Base-by-base conservation (phyloP, 2,329 filamentous ascomycete species). In the Pseudogymnoascus destructans region DNA sequence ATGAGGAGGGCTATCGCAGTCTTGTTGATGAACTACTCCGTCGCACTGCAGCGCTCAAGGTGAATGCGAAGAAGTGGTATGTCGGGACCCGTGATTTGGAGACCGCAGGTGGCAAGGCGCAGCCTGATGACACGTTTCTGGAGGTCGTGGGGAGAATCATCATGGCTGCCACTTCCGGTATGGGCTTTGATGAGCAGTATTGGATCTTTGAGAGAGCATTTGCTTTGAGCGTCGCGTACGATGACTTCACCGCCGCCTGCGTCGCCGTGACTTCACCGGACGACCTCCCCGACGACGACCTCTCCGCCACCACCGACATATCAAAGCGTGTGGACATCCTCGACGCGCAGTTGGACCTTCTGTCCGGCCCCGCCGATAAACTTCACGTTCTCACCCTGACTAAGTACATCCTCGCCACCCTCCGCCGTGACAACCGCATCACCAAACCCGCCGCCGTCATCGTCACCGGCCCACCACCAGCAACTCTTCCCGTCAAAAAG, bases 71-170 rank as follows among this genome's bases (percentile, higher is more conserved):
- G 15, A 27, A 7, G 13, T 30, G 23, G 23, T 52, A 25, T 17
- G 46, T 52, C 15, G 46, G 23, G 5, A n/a, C 27, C 19, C 21
- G 27, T 15, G 21, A 52, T 25, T 8, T 52, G 36, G 36, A 38
- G 8, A 19, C 15, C 46, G 23, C 27, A 15, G 46, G 25, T 21
- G 15, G 32, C 15, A 23, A 15, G 25, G 27, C 8, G 1, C 11
- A 17, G 23, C 13, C 46, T 8, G 60, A 62, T 17, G 61, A 63
- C 7, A 56, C 10, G 21, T 57, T 60, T 8, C 49, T 66, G 3
- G 54, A 62, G 7, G 42, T 65, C 1, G 57, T 66, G n/a, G 66
- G 65, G 7, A 59, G 58, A n/a, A 61, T 63, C 15, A 57, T 63
- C 21, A 61, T 59, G 23, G 33, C 58, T 7, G 52, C 57, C 1